These are phyloP conservation scores for Chondrostereum purpureum DNA, from an alignment of 1,284 basidiomycete genomes.

Conservation along the genomic window DNA sequence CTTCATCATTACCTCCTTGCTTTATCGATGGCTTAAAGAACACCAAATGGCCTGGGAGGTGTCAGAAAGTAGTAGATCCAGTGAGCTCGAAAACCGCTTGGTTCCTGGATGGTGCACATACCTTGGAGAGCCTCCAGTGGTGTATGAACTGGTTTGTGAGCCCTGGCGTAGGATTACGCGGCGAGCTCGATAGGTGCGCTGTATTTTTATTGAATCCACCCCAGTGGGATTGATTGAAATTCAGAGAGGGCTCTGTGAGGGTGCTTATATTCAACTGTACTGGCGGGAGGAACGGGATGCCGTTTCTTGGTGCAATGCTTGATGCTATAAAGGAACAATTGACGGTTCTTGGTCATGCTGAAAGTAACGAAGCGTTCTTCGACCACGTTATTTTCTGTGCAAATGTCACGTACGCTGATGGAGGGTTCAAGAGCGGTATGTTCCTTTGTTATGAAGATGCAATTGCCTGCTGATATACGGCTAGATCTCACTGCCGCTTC, in stretches of 20 bases:
- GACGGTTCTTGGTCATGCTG: conserved; percentile 28
- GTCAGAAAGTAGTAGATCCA: conserved; percentile 76
- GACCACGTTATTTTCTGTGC: conserved; percentile 90
- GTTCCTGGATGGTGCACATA: conserved; percentile 97
- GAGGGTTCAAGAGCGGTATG: conserved; percentile 83
- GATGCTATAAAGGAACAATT: conserved; percentile 42
- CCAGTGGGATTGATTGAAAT: neutral
- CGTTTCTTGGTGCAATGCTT: conserved; percentile 64
- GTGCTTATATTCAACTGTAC: conserved; percentile 96
- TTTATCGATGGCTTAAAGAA: conserved; percentile 62
- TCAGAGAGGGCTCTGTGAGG: conserved; percentile 32
- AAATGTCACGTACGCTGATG: conserved; percentile 90
- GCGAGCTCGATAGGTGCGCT: conserved; percentile 15
- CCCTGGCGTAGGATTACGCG: conserved; percentile 40
- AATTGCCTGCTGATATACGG: neutral
- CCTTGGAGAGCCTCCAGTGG: conserved; percentile 81
- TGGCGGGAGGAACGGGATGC: conserved; percentile 74
- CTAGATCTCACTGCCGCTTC: conserved; percentile 71
- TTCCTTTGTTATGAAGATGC: conserved; percentile 10
- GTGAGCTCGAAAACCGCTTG: conserved; percentile 51
- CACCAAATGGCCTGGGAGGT: conserved; percentile 94
- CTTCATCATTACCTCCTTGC: conserved; percentile 37
- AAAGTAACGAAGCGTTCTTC: conserved; percentile 52
- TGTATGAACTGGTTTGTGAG: conserved; percentile 84
- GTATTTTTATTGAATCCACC: neutral